Percentiles rank a stretch among this genome's conserved stretches.
phyloP scores from a whole-genome alignment of 2,329 filamentous ascomycete species.

The Claviceps purpurea region DNA sequence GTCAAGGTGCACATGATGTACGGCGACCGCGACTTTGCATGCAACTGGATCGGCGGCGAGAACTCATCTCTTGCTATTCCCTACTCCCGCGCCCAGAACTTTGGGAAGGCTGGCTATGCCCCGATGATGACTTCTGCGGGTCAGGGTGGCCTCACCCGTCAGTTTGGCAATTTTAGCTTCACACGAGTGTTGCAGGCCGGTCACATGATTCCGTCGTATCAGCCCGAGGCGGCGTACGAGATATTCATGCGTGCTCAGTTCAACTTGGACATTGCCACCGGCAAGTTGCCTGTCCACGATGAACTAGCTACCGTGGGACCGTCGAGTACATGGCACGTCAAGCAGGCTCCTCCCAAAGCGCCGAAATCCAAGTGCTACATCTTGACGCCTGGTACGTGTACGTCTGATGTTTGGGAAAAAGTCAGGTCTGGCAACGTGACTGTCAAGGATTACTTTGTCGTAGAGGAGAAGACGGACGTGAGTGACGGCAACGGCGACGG shows the following conservation, averaged over 20 bases:
- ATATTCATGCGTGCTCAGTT: slow-evolving; percentile 46
- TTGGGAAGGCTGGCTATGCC: slow-evolving; percentile 52
- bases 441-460: slow-evolving; percentile 26
- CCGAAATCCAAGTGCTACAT: slow-evolving; percentile 46
- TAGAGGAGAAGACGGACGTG: slow-evolving; percentile 6
- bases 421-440: slow-evolving; percentile 37
- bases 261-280: slow-evolving; percentile 39
- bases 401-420: slow-evolving; percentile 34
- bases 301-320: slow-evolving; percentile 37
- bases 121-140: slow-evolving; percentile 51
- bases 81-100: slow-evolving; percentile 30
- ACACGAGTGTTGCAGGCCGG: slow-evolving; percentile 52
- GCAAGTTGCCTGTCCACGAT: slow-evolving; percentile 35
- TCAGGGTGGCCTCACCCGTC: slow-evolving; percentile 55
- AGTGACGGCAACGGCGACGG: background rate
- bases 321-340: slow-evolving; percentile 46
- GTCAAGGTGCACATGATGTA: slow-evolving; percentile 62
- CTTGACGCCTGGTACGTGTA: slow-evolving; percentile 41
- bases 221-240: slow-evolving; percentile 42
- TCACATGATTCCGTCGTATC: slow-evolving; percentile 47
- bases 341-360: slow-evolving; percentile 32
- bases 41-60: slow-evolving; percentile 58
- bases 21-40: slow-evolving; percentile 46
- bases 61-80: slow-evolving; percentile 50
- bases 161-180: slow-evolving; percentile 61